Percentiles rank a stretch among this genome's conserved stretches.
phyloP scores from a whole-genome alignment of 805 yeast genomes.

The Metschnikowia lochheadii region DNA sequence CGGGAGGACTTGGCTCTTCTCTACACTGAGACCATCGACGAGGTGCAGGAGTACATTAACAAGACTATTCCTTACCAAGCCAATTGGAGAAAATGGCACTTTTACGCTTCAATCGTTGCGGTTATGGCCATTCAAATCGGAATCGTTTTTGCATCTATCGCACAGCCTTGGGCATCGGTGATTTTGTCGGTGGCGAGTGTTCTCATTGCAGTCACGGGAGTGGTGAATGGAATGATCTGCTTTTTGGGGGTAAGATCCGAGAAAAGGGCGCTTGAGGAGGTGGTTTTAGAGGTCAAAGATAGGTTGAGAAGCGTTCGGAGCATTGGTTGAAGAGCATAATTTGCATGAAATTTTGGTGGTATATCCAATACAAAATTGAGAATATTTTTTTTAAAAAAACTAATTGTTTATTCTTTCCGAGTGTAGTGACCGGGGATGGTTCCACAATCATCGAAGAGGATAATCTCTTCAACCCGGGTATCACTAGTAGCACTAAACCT shows the following conservation, averaged over 20 bases:
- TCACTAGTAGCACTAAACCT: no score
- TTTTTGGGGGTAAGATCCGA: constrained; percentile 79
- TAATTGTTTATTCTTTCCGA: no score
- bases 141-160: constrained; percentile 55
- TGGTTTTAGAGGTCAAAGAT: constrained; percentile 58
- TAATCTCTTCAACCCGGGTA: no score
- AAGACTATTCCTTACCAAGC: constrained; percentile 55
- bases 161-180: constrained; percentile 62
- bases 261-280: constrained; percentile 70
- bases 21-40: constrained; percentile 24
- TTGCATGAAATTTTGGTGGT: no score
- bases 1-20: constrained; percentile 25
- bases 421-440: no score
- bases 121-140: constrained; percentile 48
- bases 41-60: constrained; percentile 28
- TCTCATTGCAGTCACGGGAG: constrained; percentile 60
- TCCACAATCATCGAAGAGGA: no score
- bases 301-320: constrained; percentile 4
- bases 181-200: constrained; percentile 56
- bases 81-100: constrained; percentile 62
- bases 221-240: constrained; percentile 73
- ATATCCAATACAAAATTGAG: no score
- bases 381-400: no score
- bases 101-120: constrained; percentile 45
- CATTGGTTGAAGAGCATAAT: not conserved